Percentiles rank a stretch among this genome's conserved stretches.
These are phyloP conservation scores for Quercus engelmannii DNA, from an alignment of 306 rosid species.

Conservation along the genomic window DNA sequence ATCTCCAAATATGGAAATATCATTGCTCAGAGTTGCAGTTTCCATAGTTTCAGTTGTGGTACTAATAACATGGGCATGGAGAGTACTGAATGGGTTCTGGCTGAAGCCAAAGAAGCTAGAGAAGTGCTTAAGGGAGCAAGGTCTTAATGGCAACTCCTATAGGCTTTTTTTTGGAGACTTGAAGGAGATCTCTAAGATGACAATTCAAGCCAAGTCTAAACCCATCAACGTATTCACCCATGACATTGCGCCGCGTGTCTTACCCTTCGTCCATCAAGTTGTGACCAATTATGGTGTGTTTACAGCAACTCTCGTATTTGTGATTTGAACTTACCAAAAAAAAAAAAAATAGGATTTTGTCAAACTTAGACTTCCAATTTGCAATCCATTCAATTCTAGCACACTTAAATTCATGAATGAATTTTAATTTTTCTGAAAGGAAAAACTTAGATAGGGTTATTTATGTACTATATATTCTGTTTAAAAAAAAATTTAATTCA, in stretches of 20 bases:
- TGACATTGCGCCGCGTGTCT: conserved; percentile 32
- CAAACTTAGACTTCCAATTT: no score
- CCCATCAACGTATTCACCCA: conserved; percentile 33
- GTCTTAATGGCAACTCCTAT: conserved; percentile 43
- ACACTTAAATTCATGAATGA: no score
- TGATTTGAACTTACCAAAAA: no score
- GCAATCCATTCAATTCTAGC: no score
- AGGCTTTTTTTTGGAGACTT: conserved; percentile 32
- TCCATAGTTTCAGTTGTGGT: no score
- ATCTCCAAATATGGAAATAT: no score
- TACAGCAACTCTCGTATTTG: not conserved
- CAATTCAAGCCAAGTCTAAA: conserved; percentile 27
- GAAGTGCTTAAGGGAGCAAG: conserved; percentile 40
- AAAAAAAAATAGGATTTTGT: no score
- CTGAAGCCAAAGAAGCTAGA: conserved; percentile 52
- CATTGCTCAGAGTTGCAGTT: no score
- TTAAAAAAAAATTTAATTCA: no score
- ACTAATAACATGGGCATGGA: conserved; percentile 32
- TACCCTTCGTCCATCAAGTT: conserved; percentile 21
- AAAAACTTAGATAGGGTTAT: no score
- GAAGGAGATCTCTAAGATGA: conserved; percentile 15
- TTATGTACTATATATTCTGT: no score
- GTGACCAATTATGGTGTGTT: conserved; percentile 33
- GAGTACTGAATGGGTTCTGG: conserved; percentile 45
- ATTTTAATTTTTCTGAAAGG: no score